Evolutionary conservation across 257 asterid genomes (phyloP).

Genomic region (Gentiana straminea): DNA sequence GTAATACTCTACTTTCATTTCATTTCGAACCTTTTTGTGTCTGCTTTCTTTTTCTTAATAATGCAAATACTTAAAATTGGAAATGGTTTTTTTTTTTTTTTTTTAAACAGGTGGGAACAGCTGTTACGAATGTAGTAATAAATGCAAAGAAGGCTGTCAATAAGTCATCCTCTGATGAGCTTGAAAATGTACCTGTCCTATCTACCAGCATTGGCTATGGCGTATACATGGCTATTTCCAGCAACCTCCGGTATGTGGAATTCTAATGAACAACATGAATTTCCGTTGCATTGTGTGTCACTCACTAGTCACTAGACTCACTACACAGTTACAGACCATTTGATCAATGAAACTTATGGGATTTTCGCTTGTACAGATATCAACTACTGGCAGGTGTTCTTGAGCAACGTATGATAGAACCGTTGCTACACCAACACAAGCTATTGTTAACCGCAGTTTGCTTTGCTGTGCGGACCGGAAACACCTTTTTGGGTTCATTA

Average conservation of each 20-base stretch:
- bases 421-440: constrained; percentile 75
- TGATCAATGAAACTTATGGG: too few relatives aligned
- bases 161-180: constrained; percentile 73
- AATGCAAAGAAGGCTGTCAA: constrained; percentile 62
- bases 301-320: too few relatives aligned
- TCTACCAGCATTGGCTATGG: constrained; percentile 82
- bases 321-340: too few relatives aligned
- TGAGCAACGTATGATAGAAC: constrained; percentile 80
- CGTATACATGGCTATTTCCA: constrained; percentile 87
- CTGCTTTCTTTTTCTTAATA: too few relatives aligned
- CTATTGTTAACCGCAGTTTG: constrained; percentile 66
- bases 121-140: constrained; percentile 62
- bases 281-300: too few relatives aligned
- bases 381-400: constrained; percentile 86
- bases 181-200: constrained; percentile 72
- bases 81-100: background rate
- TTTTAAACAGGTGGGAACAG: constrained; percentile 72
- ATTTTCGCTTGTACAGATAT: constrained; percentile 38
- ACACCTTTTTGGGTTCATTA: constrained; percentile 87
- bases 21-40: too few relatives aligned
- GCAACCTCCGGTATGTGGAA: constrained; percentile 66
- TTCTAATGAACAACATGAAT: too few relatives aligned
- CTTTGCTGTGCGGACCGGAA: constrained; percentile 86
- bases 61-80: too few relatives aligned
- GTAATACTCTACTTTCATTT: constrained; percentile 17